These are phyloP conservation scores for Choanephora cucurbitarum DNA, from an alignment of 371 early-diverging fungal genomes.

Conservation along the genomic window DNA sequence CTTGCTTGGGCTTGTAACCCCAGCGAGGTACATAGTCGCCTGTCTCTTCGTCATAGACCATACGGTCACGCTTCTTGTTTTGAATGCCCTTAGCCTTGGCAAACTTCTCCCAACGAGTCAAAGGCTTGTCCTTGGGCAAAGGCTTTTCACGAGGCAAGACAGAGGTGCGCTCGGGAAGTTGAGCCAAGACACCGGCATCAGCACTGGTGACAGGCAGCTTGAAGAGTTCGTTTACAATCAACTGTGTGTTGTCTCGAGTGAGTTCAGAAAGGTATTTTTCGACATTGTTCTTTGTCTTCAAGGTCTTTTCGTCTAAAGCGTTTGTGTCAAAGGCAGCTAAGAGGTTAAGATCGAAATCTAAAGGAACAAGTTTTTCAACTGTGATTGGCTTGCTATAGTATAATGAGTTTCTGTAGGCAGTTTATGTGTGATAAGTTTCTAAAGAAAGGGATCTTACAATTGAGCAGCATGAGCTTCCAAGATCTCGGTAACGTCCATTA, in stretches of 20 bases:
- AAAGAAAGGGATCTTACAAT: conserved; percentile 40
- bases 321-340: conserved; percentile 82
- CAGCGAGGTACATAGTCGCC: conserved; percentile 89
- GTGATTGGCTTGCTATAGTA: conserved; percentile 59
- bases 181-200: conserved; percentile 80
- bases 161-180: conserved; percentile 72
- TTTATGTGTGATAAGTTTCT: no score
- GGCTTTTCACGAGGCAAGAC: conserved; percentile 91
- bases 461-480: conserved; percentile 66
- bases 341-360: conserved; percentile 85
- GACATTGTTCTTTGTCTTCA: conserved; percentile 32
- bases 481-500: conserved; percentile 75
- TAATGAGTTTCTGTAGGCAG: not conserved
- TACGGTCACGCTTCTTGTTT: conserved; percentile 82
- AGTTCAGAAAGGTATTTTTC: conserved; percentile 71
- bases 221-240: conserved; percentile 89
- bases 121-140: conserved; percentile 83
- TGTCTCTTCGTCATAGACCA: conserved; percentile 87
- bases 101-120: conserved; percentile 99
- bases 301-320: conserved; percentile 66
- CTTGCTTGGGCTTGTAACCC: conserved; percentile 85
- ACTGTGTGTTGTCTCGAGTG: conserved; percentile 85
- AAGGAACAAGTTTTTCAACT: conserved; percentile 76
- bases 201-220: conserved; percentile 71
- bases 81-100: conserved; percentile 97